Percentiles rank a stretch among this genome's conserved stretches.
Conservation (phyloP, 2,329 filamentous ascomycete genomes). For the Aureobasidium sp. region DNA sequence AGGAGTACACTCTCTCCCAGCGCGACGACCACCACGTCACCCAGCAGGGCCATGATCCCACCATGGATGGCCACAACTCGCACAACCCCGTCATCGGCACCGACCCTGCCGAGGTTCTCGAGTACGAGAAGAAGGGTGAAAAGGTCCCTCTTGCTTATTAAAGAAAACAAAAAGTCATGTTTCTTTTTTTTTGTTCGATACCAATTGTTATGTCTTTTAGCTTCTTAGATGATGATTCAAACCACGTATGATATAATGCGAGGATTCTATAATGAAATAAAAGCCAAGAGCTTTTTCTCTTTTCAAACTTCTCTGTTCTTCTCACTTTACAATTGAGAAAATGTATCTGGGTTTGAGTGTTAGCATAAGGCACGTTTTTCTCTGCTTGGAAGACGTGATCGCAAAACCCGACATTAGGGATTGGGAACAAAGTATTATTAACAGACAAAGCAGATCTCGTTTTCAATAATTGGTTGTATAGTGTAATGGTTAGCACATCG, state of each 20-base stretch:
- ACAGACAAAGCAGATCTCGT: no score
- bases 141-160: not conserved
- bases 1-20: conserved; percentile 17
- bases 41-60: conserved; percentile 10
- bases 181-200: not conserved
- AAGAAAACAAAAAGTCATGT: not conserved
- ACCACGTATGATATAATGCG: not conserved
- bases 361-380: no score
- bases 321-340: no score
- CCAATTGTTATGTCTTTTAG: not conserved
- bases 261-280: conserved; percentile 1
- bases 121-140: conserved; percentile 12
- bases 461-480: not conserved
- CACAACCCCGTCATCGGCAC: conserved; percentile 12
- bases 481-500: conserved; percentile 10
- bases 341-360: no score
- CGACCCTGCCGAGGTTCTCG: conserved; percentile 10
- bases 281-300: not conserved
- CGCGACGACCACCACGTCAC: conserved; percentile 14
- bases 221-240: not conserved
- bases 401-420: no score
- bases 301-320: not conserved
- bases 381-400: not conserved
- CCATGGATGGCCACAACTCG: conserved; percentile 11
- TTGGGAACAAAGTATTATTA: no score